Base-by-base conservation (phyloP, 2,329 filamentous ascomycete species). In the Nemania abortiva region DNA sequence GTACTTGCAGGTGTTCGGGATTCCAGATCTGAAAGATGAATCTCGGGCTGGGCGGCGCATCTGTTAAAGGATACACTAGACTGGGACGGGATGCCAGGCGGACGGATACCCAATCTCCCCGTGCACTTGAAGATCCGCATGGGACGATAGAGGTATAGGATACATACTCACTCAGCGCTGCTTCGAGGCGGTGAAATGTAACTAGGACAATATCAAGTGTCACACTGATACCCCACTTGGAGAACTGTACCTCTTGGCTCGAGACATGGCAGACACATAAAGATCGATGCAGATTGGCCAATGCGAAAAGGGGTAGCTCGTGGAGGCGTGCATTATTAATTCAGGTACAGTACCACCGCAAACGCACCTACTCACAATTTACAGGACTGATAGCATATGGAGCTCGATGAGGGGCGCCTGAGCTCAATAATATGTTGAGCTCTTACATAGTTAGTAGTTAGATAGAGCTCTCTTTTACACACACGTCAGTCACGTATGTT, bases 271-370 rank as follows among this genome's bases (percentile, higher is more conserved):
- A 37, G 34, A 37, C 34, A 37, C 34, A 1, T 31, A 56, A 55
- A 39, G 53, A 45, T 64, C 13, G 42, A 57, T 39, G 34, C 37
- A 22, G 62, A 68, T 70, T 67, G 64, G 68, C 42, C 64, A 68
- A 64, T 70, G 55, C 68, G 53, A 61, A 70, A 67, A 63, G 68
- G 68, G 68, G 68, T 45, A 31, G 52, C 66, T 63, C 29, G 37
- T 10, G 62, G 20, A 4, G 24, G 29, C n/a, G 3, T 39, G n/a
- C 13, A 29, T 45, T 27, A 20, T 10, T 20, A 5, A 27, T 31
- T 29, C 34, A 57, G 54, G 54, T 57, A 57, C 54, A 5, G 47
- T 49, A 18, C 22, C 47, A 49, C 22, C n/a, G n/a, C 11, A 22
- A 24, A 20, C 58, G 52, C 37, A 50, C 29, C 45, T 60, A 37